phyloP scores from a whole-genome alignment of 2,329 filamentous ascomycete genomes.

The Chrysoporthe austroafricana region DNA sequence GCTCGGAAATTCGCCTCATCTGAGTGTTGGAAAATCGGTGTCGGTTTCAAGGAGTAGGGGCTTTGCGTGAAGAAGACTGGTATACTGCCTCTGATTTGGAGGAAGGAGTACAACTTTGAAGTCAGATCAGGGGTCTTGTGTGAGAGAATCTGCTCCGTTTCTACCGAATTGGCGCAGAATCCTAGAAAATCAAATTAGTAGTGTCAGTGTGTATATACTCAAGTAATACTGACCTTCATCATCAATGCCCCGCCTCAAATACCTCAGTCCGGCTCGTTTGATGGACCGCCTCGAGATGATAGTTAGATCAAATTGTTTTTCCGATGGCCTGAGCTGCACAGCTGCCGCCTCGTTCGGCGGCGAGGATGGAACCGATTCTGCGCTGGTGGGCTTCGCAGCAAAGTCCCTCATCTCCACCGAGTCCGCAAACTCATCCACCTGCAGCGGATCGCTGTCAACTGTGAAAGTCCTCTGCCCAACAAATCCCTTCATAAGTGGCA shows the following conservation, averaged over 20 bases:
- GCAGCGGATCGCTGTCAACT: slow-evolving; percentile 65
- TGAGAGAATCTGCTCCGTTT: slow-evolving; percentile 93
- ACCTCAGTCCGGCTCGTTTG: slow-evolving; percentile 84
- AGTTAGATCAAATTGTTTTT: slow-evolving; percentile 75
- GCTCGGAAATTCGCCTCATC: slow-evolving; percentile 77
- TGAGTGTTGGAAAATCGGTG: slow-evolving; percentile 81
- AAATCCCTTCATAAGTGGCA: slow-evolving; percentile 93
- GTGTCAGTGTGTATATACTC: too few relatives aligned
- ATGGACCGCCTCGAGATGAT: slow-evolving; percentile 88
- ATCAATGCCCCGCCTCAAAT: slow-evolving; percentile 87
- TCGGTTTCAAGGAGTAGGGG: slow-evolving; percentile 89
- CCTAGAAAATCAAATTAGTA: background rate
- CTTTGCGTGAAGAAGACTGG: slow-evolving; percentile 95
- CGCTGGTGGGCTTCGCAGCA: slow-evolving; percentile 24
- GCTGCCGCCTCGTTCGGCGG: slow-evolving; percentile 34
- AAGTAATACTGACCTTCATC: slow-evolving; percentile 69
- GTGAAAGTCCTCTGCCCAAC: slow-evolving; percentile 84
- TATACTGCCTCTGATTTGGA: slow-evolving; percentile 89
- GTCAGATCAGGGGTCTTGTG: slow-evolving; percentile 65
- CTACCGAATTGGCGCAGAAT: slow-evolving; percentile 80
- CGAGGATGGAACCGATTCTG: slow-evolving; percentile 25
- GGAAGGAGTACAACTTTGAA: slow-evolving; percentile 75
- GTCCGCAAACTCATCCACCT: slow-evolving; percentile 52
- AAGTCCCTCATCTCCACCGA: slow-evolving; percentile 47
- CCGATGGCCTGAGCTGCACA: slow-evolving; percentile 46